Evolutionary conservation across 2,329 filamentous ascomycete species (phyloP).

Genomic region (Paecilomyces sp.): DNA sequence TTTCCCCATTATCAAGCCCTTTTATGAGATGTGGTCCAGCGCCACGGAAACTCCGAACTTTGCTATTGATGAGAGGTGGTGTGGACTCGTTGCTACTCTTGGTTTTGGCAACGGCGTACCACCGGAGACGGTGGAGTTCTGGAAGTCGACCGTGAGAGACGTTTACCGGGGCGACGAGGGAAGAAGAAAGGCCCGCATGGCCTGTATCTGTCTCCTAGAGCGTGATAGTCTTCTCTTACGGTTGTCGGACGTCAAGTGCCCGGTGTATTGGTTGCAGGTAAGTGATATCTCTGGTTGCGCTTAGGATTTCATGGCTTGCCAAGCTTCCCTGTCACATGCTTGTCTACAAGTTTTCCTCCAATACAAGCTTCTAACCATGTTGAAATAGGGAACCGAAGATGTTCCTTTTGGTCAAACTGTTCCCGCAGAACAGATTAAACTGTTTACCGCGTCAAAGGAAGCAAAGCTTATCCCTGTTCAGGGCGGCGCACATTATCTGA

Average conservation of each 20-base stretch:
- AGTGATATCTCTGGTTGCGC: conserved; percentile 5
- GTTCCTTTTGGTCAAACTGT: conserved; percentile 2
- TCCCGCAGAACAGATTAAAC: conserved; percentile 35
- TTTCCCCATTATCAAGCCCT: conserved; percentile 18
- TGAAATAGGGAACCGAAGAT: conserved; percentile 4
- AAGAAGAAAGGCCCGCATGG: conserved; percentile 35
- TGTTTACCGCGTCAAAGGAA: conserved; percentile 36
- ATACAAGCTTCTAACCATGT: conserved; percentile 22
- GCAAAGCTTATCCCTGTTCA: conserved; percentile 33
- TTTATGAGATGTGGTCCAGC: conserved; percentile 30
- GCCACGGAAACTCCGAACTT: conserved; percentile 31
- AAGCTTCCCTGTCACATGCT: too few species aligned
- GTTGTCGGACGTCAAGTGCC: conserved; percentile 38
- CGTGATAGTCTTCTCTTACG: conserved; percentile 38
- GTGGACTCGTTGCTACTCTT: conserved; percentile 35
- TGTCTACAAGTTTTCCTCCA: too few species aligned
- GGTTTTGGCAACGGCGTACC: conserved; percentile 36
- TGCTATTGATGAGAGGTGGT: conserved; percentile 28
- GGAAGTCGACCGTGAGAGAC: conserved; percentile 31
- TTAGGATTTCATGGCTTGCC: too few species aligned
- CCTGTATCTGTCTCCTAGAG: conserved; percentile 39
- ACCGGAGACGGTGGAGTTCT: conserved; percentile 28
- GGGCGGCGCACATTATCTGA: conserved; percentile 41
- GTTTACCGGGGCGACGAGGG: conserved; percentile 43
- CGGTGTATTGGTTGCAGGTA: conserved; percentile 41